These are phyloP conservation scores for Yamadazyma oceani DNA, from an alignment of 1,139 yeast genomes.

Conservation along the genomic window DNA sequence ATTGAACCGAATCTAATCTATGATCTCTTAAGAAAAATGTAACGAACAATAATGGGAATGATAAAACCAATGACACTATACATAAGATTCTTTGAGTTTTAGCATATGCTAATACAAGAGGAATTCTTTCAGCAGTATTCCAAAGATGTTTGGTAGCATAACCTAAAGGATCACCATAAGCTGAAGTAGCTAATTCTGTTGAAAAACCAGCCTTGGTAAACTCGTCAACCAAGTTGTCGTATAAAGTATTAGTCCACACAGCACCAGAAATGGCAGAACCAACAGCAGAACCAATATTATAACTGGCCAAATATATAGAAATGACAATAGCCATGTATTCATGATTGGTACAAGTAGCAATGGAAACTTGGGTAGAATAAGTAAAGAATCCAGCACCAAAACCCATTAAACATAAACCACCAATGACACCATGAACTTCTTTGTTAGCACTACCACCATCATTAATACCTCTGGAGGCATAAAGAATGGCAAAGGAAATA, in stretches of 20 bases:
- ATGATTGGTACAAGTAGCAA: conserved; percentile 61
- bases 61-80: conserved; percentile 55
- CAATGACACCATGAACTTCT: conserved; percentile 57
- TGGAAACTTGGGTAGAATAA: conserved; percentile 64
- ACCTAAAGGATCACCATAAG: conserved; percentile 54
- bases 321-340: conserved; percentile 66
- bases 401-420: conserved; percentile 65
- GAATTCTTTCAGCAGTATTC: conserved; percentile 61
- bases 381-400: conserved; percentile 74
- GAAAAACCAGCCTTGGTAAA: conserved; percentile 15
- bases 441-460: conserved; percentile 31
- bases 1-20: conserved; percentile 39
- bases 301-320: conserved; percentile 54
- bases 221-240: conserved; percentile 15
- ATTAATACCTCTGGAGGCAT: conserved; percentile 56
- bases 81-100: conserved; percentile 59
- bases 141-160: conserved; percentile 50
- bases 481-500: conserved; percentile 57
- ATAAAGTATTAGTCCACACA: conserved; percentile 50
- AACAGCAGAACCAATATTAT: conserved; percentile 61
- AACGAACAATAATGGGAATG: conserved; percentile 50
- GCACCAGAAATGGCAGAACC: conserved; percentile 62
- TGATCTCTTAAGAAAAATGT: conserved; percentile 59
- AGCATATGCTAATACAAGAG: conserved; percentile 57
- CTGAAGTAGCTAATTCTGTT: conserved; percentile 36